Percentiles rank a stretch among this genome's conserved stretches.
Evolutionary conservation across 1,139 yeast genomes (phyloP).

Genomic region (Pichia sp.): DNA sequence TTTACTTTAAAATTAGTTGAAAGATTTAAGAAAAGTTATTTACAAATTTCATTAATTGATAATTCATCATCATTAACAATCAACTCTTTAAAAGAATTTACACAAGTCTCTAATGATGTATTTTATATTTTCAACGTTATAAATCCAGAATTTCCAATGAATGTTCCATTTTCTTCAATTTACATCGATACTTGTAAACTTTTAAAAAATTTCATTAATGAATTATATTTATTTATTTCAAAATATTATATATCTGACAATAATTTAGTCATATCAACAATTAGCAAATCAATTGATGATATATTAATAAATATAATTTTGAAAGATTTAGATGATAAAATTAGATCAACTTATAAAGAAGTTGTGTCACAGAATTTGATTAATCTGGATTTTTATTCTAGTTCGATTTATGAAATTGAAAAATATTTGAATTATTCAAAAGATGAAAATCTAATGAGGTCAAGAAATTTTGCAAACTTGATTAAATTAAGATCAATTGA

Average conservation of each 20-base stretch:
- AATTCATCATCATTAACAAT: conserved; percentile 85
- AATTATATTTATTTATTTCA: conserved; percentile 55
- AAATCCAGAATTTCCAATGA: conserved; percentile 54
- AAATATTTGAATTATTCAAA: conserved; percentile 27
- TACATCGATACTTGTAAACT: conserved; percentile 83
- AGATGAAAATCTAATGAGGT: conserved; percentile 26
- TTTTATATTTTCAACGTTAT: conserved; percentile 48
- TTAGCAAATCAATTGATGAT: conserved; percentile 60
- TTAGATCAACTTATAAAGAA: conserved; percentile 74
- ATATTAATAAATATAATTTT: conserved; percentile 68
- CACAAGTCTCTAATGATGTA: conserved; percentile 61
- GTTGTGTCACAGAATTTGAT: conserved; percentile 84
- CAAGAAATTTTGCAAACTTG: conserved; percentile 21
- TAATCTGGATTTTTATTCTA: conserved; percentile 77
- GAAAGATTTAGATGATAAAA: conserved; percentile 55
- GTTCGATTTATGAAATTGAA: conserved; percentile 52
- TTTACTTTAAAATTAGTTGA: conserved; percentile 52
- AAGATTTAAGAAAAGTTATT: conserved; percentile 58
- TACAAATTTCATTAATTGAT: conserved; percentile 62
- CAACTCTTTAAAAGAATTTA: conserved; percentile 52
- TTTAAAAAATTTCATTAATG: conserved; percentile 57
- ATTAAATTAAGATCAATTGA: conserved; percentile 43
- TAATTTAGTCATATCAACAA: conserved; percentile 41
- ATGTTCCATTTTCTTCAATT: conserved; percentile 82
- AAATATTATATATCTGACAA: conserved; percentile 54